These are phyloP conservation scores for Trichocladium antarcticum DNA, from an alignment of 495 filamentous ascomycete genomes.

Conservation along the genomic window DNA sequence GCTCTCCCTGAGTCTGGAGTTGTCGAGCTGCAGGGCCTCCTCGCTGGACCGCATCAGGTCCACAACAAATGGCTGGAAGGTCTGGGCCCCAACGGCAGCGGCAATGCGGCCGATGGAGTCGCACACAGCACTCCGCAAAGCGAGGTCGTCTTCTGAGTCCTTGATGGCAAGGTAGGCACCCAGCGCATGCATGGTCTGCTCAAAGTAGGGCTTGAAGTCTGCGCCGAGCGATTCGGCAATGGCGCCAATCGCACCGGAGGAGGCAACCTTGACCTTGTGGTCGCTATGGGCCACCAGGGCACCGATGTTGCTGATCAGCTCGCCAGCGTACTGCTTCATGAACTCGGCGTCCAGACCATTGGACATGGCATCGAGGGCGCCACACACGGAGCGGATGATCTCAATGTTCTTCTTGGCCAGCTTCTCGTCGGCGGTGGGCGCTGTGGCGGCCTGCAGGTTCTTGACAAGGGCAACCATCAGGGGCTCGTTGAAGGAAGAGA, in stretches of 20 bases:
- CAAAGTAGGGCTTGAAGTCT: slow-evolving; percentile 82
- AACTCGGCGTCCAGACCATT: slow-evolving; percentile 79
- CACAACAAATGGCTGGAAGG: slow-evolving; percentile 82
- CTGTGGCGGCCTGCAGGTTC: slow-evolving; percentile 72
- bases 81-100: slow-evolving; percentile 68
- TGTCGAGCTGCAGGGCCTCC: slow-evolving; percentile 80
- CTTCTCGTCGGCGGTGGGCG: slow-evolving; percentile 33
- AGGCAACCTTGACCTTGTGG: slow-evolving; percentile 78
- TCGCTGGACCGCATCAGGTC: slow-evolving; percentile 84
- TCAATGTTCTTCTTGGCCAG: slow-evolving; percentile 61
- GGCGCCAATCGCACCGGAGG: slow-evolving; percentile 80
- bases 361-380: slow-evolving; percentile 81
- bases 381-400: slow-evolving; percentile 81
- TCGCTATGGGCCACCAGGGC: slow-evolving; percentile 70
- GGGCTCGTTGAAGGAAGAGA: slow-evolving; percentile 67
- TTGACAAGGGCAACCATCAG: slow-evolving; percentile 75
- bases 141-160: slow-evolving; percentile 77
- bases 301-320: slow-evolving; percentile 74
- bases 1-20: slow-evolving; percentile 83
- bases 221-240: slow-evolving; percentile 73
- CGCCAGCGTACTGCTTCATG: slow-evolving; percentile 66
- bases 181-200: slow-evolving; percentile 73
- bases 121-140: slow-evolving; percentile 76
- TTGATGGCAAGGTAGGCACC: slow-evolving; percentile 76
- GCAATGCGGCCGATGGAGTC: slow-evolving; percentile 91